Conservation (phyloP, 2,329 filamentous ascomycete genomes). For the Neodidymelliopsis sp. region DNA sequence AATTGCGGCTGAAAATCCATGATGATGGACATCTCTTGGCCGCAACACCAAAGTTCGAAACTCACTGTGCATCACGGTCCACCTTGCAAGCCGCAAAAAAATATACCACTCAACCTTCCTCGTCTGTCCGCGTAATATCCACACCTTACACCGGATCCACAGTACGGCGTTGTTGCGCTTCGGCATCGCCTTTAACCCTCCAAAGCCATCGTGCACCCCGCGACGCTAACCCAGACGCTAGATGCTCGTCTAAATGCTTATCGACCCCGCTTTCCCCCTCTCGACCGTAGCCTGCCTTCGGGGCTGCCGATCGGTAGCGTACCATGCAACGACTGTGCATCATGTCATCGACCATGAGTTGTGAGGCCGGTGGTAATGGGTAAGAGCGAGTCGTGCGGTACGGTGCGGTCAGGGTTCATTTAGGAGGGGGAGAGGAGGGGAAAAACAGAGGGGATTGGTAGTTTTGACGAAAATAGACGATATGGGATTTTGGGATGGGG, state of each 20-base stretch:
- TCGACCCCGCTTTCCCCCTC: background rate
- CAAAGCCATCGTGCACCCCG: slow-evolving; percentile 20
- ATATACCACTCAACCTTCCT: background rate
- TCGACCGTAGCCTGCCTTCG: background rate
- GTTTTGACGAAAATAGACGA: background rate
- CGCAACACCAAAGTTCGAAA: no score
- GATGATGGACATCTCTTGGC: background rate
- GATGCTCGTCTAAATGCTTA: slow-evolving; percentile 11
- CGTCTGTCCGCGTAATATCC: background rate
- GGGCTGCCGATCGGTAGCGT: slow-evolving; percentile 18
- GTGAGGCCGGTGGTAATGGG: background rate
- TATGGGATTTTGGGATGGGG: background rate
- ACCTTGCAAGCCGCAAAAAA: background rate
- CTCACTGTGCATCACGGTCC: no score
- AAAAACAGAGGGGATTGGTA: no score
- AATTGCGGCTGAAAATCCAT: background rate
- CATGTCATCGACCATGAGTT: slow-evolving; percentile 1
- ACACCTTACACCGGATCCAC: background rate
- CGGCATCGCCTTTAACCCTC: slow-evolving; percentile 15
- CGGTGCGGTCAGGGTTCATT: background rate
- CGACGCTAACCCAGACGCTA: slow-evolving; percentile 3
- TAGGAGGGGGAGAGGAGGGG: background rate
- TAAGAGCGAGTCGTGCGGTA: background rate
- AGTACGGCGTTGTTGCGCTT: background rate
- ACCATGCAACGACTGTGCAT: slow-evolving; percentile 7